These are phyloP conservation scores for Quillaja saponaria DNA, from an alignment of 306 rosid genomes.

Conservation along the genomic window DNA sequence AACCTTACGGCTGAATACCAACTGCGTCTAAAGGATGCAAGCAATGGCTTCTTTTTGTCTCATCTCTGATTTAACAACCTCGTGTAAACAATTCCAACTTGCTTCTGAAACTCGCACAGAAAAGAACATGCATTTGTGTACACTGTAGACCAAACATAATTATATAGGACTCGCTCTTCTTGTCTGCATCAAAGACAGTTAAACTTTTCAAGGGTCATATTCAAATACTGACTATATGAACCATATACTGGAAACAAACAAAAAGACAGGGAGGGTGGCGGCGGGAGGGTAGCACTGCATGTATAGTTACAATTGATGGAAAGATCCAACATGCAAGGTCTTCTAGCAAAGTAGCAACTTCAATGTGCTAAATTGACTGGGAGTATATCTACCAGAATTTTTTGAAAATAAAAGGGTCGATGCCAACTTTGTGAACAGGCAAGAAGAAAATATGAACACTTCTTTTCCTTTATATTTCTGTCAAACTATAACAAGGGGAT, in stretches of 20 bases:
- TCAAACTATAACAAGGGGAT: too few relatives aligned
- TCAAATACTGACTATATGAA: not conserved
- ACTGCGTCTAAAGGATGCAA: slow-evolving; percentile 29
- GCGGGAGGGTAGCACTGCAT: too few relatives aligned
- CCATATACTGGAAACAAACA: not conserved
- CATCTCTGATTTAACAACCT: slow-evolving; percentile 28
- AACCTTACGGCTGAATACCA: slow-evolving; percentile 25
- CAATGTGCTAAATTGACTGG: too few relatives aligned
- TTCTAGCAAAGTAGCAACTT: too few relatives aligned
- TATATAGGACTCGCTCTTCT: slow-evolving; percentile 77
- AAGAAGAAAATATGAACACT: too few relatives aligned
- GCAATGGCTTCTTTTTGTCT: slow-evolving; percentile 33
- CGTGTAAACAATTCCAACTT: slow-evolving; percentile 30
- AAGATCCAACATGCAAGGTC: too few relatives aligned
- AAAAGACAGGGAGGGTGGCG: not conserved
- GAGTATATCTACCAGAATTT: too few relatives aligned
- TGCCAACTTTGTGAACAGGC: too few relatives aligned
- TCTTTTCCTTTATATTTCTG: too few relatives aligned
- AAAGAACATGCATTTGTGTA: slow-evolving; percentile 32
- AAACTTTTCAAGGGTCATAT: slow-evolving; percentile 9
- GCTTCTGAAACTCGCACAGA: slow-evolving; percentile 29
- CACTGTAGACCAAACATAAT: slow-evolving; percentile 23
- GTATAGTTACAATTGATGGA: too few relatives aligned
- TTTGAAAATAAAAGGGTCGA: too few relatives aligned
- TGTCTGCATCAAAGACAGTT: slow-evolving; percentile 48